Percentiles rank a stretch among this genome's conserved stretches.
These are phyloP conservation scores for Diospyros lotus DNA, from an alignment of 148 eudicot species.

Conservation along the genomic window DNA sequence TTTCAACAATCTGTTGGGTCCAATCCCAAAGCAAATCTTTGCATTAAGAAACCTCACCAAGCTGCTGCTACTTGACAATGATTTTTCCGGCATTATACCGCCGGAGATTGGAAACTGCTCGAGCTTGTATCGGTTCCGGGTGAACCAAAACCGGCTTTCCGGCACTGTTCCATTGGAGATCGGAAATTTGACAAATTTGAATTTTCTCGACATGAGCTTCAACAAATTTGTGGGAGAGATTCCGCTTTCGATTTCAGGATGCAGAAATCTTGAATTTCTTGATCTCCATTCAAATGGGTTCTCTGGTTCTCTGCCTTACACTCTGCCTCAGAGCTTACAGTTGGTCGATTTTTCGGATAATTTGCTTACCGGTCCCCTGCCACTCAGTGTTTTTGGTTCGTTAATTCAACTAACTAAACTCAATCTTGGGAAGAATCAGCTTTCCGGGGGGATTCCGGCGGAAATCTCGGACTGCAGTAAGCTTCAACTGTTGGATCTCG, in stretches of 20 bases:
- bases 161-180: conserved; percentile 89
- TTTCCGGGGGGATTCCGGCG: conserved; percentile 71
- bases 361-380: conserved; percentile 51
- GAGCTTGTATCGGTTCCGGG: conserved; percentile 73
- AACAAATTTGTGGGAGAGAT: conserved; percentile 65
- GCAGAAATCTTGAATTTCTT: conserved; percentile 68
- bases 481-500: conserved; percentile 77
- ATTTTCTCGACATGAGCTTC: conserved; percentile 74
- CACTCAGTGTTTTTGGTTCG: conserved; percentile 46
- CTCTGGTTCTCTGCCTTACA: conserved; percentile 52
- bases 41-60: conserved; percentile 65
- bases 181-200: conserved; percentile 60
- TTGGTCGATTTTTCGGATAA: conserved; percentile 81
- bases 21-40: conserved; percentile 64
- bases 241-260: conserved; percentile 64
- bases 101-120: conserved; percentile 79
- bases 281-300: conserved; percentile 82
- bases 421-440: conserved; percentile 58
- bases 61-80: conserved; percentile 68
- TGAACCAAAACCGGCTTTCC: conserved; percentile 57
- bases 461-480: conserved; percentile 71
- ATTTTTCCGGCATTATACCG: conserved; percentile 77
- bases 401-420: conserved; percentile 72
- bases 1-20: conserved; percentile 64
- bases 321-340: conserved; percentile 72